Conservation (phyloP, 2,329 filamentous ascomycete genomes). For the Zymoseptoria crescenta region DNA sequence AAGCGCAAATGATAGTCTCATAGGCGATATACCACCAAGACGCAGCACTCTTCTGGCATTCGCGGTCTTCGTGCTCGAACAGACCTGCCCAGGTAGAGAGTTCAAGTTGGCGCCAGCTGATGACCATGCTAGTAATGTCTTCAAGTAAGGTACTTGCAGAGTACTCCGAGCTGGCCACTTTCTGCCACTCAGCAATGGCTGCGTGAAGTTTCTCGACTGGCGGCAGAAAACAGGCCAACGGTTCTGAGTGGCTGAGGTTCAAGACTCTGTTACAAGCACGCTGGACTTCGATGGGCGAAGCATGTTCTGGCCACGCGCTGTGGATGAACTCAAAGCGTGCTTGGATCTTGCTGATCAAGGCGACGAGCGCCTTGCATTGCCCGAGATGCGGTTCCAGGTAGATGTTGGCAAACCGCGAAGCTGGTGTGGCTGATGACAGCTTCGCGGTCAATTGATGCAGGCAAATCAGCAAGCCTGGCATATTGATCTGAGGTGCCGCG, state of each 20-base stretch:
- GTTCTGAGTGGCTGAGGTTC: constrained; percentile 68
- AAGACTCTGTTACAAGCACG: constrained; percentile 66
- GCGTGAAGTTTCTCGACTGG: constrained; percentile 81
- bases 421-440: neutral
- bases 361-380: constrained; percentile 67
- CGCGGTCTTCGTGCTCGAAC: constrained; percentile 73
- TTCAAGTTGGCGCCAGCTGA: constrained; percentile 85
- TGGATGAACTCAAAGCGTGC: constrained; percentile 64
- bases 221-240: constrained; percentile 76
- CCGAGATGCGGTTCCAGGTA: constrained; percentile 72
- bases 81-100: constrained; percentile 85
- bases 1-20: constrained; percentile 67
- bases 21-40: constrained; percentile 98
- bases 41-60: constrained; percentile 67
- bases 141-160: constrained; percentile 65
- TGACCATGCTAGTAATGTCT: constrained; percentile 68
- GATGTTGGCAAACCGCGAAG: constrained; percentile 54
- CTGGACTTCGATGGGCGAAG: constrained; percentile 73
- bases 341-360: constrained; percentile 61
- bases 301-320: constrained; percentile 60
- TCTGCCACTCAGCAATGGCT: constrained; percentile 89
- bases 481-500: constrained; percentile 2
- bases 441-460: neutral
- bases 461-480: constrained; percentile 1
- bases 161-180: constrained; percentile 75